These are phyloP conservation scores for Saururus chinensis DNA, from an alignment of 164 flowering plant genomes.

Conservation along the genomic window DNA sequence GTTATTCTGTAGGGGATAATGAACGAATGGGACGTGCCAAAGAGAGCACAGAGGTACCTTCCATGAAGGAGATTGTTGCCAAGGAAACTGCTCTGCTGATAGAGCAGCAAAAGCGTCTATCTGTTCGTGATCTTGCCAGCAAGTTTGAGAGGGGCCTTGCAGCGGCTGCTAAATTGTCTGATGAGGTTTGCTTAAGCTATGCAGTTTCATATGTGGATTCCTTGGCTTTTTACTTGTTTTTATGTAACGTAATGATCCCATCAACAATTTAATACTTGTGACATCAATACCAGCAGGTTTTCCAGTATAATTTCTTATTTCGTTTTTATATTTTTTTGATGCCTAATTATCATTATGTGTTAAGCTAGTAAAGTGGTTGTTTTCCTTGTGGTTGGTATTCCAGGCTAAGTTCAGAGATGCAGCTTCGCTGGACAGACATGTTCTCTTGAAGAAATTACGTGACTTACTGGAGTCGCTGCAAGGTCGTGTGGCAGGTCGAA, in stretches of 20 bases:
- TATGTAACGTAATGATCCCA: too few relatives aligned
- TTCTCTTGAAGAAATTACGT: constrained; percentile 87
- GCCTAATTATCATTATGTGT: too few relatives aligned
- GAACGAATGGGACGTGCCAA: constrained; percentile 50
- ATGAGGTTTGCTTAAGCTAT: constrained; percentile 45
- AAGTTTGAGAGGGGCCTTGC: constrained; percentile 93
- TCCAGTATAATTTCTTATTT: not conserved
- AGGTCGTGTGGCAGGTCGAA: constrained; percentile 80
- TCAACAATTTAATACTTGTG: too few relatives aligned
- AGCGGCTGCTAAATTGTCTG: constrained; percentile 77
- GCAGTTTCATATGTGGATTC: not conserved
- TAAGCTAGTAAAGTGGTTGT: too few relatives aligned
- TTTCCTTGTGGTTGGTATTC: constrained; percentile 4
- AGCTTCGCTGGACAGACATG: constrained; percentile 88
- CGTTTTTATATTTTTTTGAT: too few relatives aligned
- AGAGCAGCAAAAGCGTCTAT: constrained; percentile 89
- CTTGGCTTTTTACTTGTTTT: too few relatives aligned
- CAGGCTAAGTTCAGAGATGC: constrained; percentile 83
- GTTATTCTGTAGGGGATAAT: constrained; percentile 66
- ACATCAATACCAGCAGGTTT: too few relatives aligned
- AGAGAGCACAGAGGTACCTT: constrained; percentile 40
- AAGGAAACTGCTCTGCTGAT: constrained; percentile 61
- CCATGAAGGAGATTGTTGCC: constrained; percentile 76
- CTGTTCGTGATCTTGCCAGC: constrained; percentile 92
- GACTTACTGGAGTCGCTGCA: constrained; percentile 84